Evolutionary conservation across 805 yeast genomes (phyloP).

Genomic region (Debaryomyces prosopidis): DNA sequence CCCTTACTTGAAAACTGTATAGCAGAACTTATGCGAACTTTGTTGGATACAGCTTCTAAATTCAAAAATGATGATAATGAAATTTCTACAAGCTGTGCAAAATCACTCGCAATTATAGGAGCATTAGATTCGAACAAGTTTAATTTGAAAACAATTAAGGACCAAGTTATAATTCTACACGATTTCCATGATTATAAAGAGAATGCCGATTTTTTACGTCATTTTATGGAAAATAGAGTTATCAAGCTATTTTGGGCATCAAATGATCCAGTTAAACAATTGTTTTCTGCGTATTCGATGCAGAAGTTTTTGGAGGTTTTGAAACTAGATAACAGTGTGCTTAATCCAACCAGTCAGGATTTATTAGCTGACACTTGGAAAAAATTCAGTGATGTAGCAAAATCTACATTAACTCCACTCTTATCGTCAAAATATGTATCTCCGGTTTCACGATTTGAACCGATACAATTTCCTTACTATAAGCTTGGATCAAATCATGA

Average conservation of each 20-base stretch:
- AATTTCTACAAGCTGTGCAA: constrained; percentile 62
- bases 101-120: constrained; percentile 75
- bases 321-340: constrained; percentile 38
- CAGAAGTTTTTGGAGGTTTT: constrained; percentile 78
- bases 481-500: constrained; percentile 54
- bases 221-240: constrained; percentile 66
- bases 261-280: constrained; percentile 80
- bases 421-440: constrained; percentile 70
- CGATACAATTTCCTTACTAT: constrained; percentile 64
- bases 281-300: constrained; percentile 82
- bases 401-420: constrained; percentile 74
- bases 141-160: constrained; percentile 40
- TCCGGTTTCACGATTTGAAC: constrained; percentile 50
- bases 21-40: constrained; percentile 50
- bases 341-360: constrained; percentile 18
- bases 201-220: constrained; percentile 60
- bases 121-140: constrained; percentile 66
- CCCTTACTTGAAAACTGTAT: constrained; percentile 22
- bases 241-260: constrained; percentile 89
- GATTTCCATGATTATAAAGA: constrained; percentile 67
- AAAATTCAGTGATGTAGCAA: constrained; percentile 62
- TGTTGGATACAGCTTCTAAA: constrained; percentile 57
- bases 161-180: constrained; percentile 51
- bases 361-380: constrained; percentile 50
- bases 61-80: constrained; percentile 50